Evolutionary conservation across 306 rosid species (phyloP).

Genomic region (Rubus idaeus): DNA sequence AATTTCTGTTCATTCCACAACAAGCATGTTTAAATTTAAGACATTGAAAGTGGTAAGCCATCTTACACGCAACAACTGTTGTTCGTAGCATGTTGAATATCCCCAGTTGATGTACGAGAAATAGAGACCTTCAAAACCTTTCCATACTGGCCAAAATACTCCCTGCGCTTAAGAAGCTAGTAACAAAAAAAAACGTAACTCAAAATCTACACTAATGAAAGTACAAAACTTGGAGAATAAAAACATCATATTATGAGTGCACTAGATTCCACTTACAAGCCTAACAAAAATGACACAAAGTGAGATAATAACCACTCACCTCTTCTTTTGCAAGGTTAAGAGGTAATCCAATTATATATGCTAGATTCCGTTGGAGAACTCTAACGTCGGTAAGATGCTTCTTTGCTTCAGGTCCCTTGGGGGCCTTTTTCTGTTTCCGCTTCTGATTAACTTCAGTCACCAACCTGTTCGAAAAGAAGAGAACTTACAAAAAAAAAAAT

Average conservation of each 20-base stretch:
- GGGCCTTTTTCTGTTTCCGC: constrained; percentile 63
- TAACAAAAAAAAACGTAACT: background rate
- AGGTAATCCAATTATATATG: constrained; percentile 83
- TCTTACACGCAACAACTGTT: constrained; percentile 98
- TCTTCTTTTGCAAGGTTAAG: constrained; percentile 78
- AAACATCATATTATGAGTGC: background rate
- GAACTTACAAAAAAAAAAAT: background rate
- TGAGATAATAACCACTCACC: constrained; percentile 37
- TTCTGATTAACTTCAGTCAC: constrained; percentile 62
- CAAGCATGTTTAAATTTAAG: constrained; percentile 10
- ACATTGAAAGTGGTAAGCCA: background rate
- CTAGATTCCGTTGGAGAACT: constrained; percentile 90
- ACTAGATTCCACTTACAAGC: background rate
- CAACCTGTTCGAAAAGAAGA: constrained; percentile 40
- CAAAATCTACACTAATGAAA: background rate
- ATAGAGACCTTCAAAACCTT: constrained; percentile 92
- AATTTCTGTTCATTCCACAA: background rate
- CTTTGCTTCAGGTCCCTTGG: constrained; percentile 73
- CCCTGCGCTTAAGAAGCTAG: constrained; percentile 82
- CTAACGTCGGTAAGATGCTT: constrained; percentile 94
- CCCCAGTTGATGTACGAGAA: constrained; percentile 92
- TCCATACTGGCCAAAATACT: constrained; percentile 96
- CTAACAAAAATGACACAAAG: constrained; percentile 8
- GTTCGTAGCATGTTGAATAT: constrained; percentile 89
- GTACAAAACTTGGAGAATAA: background rate